Conservation (phyloP, 441 rosid genomes). For the Flueggea neowawraea region DNA sequence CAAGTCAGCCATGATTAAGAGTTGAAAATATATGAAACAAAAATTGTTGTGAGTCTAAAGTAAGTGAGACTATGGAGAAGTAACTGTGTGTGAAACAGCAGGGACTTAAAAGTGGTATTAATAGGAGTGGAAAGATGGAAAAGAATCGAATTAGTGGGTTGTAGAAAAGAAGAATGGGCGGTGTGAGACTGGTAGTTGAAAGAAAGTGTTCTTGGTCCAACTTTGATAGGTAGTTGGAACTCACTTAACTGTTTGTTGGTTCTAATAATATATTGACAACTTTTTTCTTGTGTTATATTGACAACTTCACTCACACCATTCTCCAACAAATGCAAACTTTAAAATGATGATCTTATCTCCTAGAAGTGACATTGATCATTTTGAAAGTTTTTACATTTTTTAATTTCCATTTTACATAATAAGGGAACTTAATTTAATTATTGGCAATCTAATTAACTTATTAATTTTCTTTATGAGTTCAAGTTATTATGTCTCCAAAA, state of each 20-base stretch:
- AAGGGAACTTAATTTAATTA: no score
- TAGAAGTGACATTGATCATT: no score
- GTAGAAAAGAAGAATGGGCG: slow-evolving; percentile 16
- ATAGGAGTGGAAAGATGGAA: slow-evolving; percentile 14
- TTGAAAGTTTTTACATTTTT: no score
- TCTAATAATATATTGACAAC: not conserved
- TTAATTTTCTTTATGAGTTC: no score
- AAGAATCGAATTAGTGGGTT: not conserved
- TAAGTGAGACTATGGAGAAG: no score
- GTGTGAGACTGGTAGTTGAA: slow-evolving; percentile 52
- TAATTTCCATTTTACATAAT: no score
- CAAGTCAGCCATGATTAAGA: slow-evolving; percentile 36
- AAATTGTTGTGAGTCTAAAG: no score
- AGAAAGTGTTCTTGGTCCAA: slow-evolving; percentile 22
- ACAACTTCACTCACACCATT: not conserved
- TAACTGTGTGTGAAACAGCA: slow-evolving; percentile 6
- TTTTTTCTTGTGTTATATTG: not conserved
- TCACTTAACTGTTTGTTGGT: not conserved
- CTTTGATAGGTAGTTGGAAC: slow-evolving; percentile 59
- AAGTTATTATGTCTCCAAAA: no score
- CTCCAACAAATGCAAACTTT: no score
- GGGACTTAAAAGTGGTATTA: slow-evolving; percentile 17
- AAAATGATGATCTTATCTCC: no score
- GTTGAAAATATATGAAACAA: not conserved
- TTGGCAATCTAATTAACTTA: no score